Conservation (phyloP, 306 rosid species). For the Adenanthera pavonina region DNA sequence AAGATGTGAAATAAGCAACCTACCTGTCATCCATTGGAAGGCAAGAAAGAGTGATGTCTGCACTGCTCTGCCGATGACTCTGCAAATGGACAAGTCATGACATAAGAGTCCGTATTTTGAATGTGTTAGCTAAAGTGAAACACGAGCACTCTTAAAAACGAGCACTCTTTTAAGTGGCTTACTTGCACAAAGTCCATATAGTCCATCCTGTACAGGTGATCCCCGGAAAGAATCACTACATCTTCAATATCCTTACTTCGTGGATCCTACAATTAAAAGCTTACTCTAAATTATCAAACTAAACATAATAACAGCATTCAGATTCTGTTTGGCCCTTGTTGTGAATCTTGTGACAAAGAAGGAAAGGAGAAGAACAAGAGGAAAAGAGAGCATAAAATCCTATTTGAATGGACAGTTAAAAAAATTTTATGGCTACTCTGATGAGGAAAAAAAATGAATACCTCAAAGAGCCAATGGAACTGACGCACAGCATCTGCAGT, state of each 20-base stretch:
- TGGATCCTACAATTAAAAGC: constrained; percentile 61
- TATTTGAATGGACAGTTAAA: too few species aligned
- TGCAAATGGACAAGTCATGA: constrained; percentile 45
- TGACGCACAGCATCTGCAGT: constrained; percentile 99
- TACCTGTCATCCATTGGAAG: constrained; percentile 95
- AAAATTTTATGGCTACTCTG: background rate
- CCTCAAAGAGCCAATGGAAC: constrained; percentile 99
- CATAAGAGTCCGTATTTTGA: constrained; percentile 31
- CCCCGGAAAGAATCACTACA: constrained; percentile 90
- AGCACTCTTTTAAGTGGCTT: constrained; percentile 34
- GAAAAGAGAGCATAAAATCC: too few species aligned
- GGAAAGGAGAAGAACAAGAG: too few species aligned
- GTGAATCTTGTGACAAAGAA: too few species aligned
- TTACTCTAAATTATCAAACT: constrained; percentile 23
- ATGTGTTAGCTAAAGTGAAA: constrained; percentile 14
- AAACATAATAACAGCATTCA: constrained; percentile 2
- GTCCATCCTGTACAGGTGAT: constrained; percentile 93
- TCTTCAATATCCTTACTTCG: constrained; percentile 88
- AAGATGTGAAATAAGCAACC: constrained; percentile 11
- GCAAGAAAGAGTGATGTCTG: constrained; percentile 88
- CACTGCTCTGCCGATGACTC: constrained; percentile 89
- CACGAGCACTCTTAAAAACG: background rate
- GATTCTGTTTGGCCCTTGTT: background rate
- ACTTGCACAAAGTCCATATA: constrained; percentile 94
- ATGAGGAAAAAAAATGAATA: constrained; percentile 27